Conservation (phyloP, 176 grass and related monocot species). For the Lolium multiflorum region DNA sequence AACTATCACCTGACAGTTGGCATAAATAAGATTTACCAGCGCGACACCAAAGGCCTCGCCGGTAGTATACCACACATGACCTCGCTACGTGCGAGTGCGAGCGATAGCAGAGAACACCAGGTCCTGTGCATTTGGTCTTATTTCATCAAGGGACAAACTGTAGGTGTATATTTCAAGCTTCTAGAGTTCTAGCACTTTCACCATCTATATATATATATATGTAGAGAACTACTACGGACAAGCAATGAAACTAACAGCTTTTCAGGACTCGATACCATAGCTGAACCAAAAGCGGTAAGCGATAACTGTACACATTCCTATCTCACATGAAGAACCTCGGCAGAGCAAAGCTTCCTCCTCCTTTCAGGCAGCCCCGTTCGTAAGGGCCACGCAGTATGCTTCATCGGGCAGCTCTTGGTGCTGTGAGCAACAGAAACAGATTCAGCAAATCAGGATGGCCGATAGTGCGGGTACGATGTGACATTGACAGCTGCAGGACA, state of each 20-base stretch:
- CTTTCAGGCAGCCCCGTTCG: slow-evolving; percentile 13
- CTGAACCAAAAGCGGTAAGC: slow-evolving; percentile 34
- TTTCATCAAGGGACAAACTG: slow-evolving; percentile 48
- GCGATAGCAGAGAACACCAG: neutral
- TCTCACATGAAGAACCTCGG: slow-evolving; percentile 51
- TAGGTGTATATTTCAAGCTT: slow-evolving; percentile 51
- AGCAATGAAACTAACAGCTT: slow-evolving; percentile 57
- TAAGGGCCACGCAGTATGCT: neutral
- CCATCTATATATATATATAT: slow-evolving; percentile 28
- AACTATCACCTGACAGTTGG: slow-evolving; percentile 24
- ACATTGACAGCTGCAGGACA: neutral
- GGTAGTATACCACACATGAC: neutral
- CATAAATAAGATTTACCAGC: slow-evolving; percentile 11
- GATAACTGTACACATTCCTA: slow-evolving; percentile 72
- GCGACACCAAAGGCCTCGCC: neutral
- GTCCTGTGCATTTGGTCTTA: slow-evolving; percentile 28
- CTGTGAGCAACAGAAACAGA: slow-evolving; percentile 51
- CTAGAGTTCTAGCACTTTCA: neutral
- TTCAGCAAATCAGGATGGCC: neutral
- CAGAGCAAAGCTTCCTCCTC: slow-evolving; percentile 46
- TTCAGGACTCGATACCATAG: slow-evolving; percentile 39
- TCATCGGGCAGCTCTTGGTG: slow-evolving; percentile 67
- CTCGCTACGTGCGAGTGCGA: neutral
- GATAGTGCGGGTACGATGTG: neutral
- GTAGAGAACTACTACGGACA: slow-evolving; percentile 33